These are phyloP conservation scores for Ammopiptanthus mongolicus DNA, from an alignment of 306 rosid species.

Conservation along the genomic window DNA sequence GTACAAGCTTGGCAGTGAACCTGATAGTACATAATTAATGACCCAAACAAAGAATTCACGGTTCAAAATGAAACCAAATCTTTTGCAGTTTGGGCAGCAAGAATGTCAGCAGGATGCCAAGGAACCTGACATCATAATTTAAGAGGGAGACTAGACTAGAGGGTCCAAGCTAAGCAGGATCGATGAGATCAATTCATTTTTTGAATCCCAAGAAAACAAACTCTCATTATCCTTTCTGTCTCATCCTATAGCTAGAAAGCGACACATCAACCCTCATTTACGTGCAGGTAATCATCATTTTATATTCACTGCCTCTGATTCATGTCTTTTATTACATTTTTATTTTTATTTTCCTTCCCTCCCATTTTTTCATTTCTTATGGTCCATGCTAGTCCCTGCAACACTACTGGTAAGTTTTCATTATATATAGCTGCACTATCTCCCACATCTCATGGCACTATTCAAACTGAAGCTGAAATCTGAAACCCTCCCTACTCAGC, in stretches of 20 bases:
- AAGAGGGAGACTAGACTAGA: constrained; percentile 14
- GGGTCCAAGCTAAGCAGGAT: constrained; percentile 23
- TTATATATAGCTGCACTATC: constrained; percentile 28
- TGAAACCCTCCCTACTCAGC: neutral
- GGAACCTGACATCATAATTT: constrained; percentile 19
- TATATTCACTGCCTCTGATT: constrained; percentile 35
- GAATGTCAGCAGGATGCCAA: constrained; percentile 23
- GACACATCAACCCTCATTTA: constrained; percentile 61
- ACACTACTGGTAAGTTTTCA: neutral
- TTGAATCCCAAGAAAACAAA: constrained; percentile 80
- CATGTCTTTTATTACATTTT: constrained; percentile 21
- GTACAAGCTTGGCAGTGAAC: constrained; percentile 19
- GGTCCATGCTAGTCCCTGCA: neutral
- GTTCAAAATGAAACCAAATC: constrained; percentile 7
- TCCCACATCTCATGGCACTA: constrained; percentile 24
- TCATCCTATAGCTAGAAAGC: constrained; percentile 42
- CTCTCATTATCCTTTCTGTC: constrained; percentile 59
- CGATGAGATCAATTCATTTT: no score
- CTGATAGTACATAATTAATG: constrained; percentile 13
- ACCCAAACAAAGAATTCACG: constrained; percentile 13
- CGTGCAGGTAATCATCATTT: constrained; percentile 44
- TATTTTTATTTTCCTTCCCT: constrained; percentile 1
- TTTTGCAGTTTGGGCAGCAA: constrained; percentile 18
- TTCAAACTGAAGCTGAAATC: constrained; percentile 10
- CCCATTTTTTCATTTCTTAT: constrained; percentile 9